Base-by-base conservation (phyloP, 1,139 yeast species). In the Diutina catenulata region DNA sequence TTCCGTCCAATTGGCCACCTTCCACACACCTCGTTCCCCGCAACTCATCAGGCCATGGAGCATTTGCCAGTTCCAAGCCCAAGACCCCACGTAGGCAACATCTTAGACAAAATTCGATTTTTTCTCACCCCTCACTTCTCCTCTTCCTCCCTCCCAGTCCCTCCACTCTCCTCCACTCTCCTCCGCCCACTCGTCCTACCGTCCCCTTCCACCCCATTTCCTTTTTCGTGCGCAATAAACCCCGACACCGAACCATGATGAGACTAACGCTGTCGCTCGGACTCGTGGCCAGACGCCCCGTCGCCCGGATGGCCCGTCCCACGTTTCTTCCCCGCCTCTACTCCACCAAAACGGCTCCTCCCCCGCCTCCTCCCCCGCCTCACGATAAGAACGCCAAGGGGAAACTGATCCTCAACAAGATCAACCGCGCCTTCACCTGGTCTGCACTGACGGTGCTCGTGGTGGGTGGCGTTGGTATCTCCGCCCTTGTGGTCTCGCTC, bases 401-500 rank as follows among this genome's bases (percentile, higher is more conserved):
- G 0, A 56, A 55, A 42, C 45, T 49, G 4, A 43, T 66, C 10
- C 59, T 67, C 38, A 56, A 53, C 40, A 60, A 64, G 39, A 53
- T 77, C 18, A 65, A 69, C 38, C 60, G 80, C 37, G 76, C 76
- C 6, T 62, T 79, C 28, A 74, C 82, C 4, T 79, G 80, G 44
- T 65, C 80, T 3, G 55, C 71, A 10, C 76, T 87, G 2, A 66
- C 86, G 0, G 54, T 72, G 3, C 51, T 80, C 33, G 84, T 81
- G 0, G 47, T 79, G 13, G 83, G 81, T 7, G 87, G 86, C 1
- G 55, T 77, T 2, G 86, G 81, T 16, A 63, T 81, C 8, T 76
- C 78, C 0, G 62, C 82, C 1, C 64, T 86, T 22, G 94, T 87
- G 25, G 64, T 84, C 3, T 87, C 84, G 56, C 68, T 84, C 45